Evolutionary conservation across 176 grass and related monocot species (phyloP).

Genomic region (Bothriochloa decipiens): DNA sequence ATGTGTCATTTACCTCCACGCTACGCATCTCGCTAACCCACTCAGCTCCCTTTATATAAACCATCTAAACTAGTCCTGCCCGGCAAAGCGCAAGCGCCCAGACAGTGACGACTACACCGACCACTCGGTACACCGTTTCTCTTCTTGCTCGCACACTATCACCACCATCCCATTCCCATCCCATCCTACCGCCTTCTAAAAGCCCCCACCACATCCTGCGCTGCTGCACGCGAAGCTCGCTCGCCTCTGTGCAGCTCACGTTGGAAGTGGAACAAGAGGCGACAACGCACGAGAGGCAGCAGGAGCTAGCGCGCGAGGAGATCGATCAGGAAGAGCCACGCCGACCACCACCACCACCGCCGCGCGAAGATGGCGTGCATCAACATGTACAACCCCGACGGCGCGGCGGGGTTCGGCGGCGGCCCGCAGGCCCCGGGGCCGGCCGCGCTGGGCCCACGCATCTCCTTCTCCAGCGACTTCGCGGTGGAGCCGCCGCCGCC

Average conservation of each 20-base stretch:
- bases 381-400: constrained; percentile 87
- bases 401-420: constrained; percentile 45
- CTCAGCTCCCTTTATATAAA: background rate
- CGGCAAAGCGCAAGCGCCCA: too few relatives aligned
- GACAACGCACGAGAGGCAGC: constrained; percentile 27
- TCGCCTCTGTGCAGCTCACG: background rate
- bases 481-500: constrained; percentile 68
- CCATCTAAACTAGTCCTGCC: background rate
- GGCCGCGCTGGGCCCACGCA: constrained; percentile 64
- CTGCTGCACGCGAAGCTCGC: constrained; percentile 1
- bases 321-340: background rate
- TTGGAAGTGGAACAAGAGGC: constrained; percentile 33
- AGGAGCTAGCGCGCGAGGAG: background rate
- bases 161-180: background rate
- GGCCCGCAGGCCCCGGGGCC: constrained; percentile 33
- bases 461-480: constrained; percentile 99
- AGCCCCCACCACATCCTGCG: constrained; percentile 23
- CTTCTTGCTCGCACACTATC: background rate
- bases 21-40: too few relatives aligned
- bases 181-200: constrained; percentile 25
- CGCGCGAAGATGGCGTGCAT: constrained; percentile 74
- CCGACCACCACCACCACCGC: background rate
- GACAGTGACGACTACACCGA: too few relatives aligned
- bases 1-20: constrained; percentile 23
- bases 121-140: background rate